Conservation (phyloP, 2,329 filamentous ascomycete species). For the Phialocephala subalpina region DNA sequence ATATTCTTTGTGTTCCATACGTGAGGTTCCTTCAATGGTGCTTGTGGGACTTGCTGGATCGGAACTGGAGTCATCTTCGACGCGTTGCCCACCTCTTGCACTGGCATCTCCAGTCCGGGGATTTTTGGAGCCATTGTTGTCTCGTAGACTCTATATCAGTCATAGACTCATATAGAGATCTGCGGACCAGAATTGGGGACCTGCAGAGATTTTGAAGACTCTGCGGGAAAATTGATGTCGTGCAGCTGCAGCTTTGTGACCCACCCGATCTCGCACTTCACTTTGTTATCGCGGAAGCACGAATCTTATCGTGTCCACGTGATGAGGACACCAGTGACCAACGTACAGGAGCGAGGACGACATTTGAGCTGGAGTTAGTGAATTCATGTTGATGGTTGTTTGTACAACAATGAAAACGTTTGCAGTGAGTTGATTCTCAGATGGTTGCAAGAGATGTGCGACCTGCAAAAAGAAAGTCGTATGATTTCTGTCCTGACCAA, state of each 20-base stretch:
- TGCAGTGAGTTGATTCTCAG: neutral
- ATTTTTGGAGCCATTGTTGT: slow-evolving; percentile 29
- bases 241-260: slow-evolving; percentile 15
- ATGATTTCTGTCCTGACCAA: neutral
- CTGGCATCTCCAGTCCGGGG: slow-evolving; percentile 29
- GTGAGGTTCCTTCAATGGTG: slow-evolving; percentile 28
- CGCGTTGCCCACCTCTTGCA: slow-evolving; percentile 22
- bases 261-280: slow-evolving; percentile 27
- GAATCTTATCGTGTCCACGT: neutral
- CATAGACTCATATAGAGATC: neutral
- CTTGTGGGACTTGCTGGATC: slow-evolving; percentile 27
- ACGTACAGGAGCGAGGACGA: neutral
- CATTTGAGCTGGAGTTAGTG: neutral
- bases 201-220: slow-evolving; percentile 20
- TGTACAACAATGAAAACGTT: slow-evolving; percentile 1
- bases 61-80: slow-evolving; percentile 22
- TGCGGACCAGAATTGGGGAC: neutral
- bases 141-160: slow-evolving; percentile 26
- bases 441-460: neutral
- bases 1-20: slow-evolving; percentile 82
- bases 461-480: neutral
- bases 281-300: slow-evolving; percentile 6
- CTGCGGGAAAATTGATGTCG: slow-evolving; percentile 25
- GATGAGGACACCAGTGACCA: neutral
- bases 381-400: neutral